Base-by-base conservation (phyloP, 2,329 filamentous ascomycete species). In the Fusarium nelsonii region DNA sequence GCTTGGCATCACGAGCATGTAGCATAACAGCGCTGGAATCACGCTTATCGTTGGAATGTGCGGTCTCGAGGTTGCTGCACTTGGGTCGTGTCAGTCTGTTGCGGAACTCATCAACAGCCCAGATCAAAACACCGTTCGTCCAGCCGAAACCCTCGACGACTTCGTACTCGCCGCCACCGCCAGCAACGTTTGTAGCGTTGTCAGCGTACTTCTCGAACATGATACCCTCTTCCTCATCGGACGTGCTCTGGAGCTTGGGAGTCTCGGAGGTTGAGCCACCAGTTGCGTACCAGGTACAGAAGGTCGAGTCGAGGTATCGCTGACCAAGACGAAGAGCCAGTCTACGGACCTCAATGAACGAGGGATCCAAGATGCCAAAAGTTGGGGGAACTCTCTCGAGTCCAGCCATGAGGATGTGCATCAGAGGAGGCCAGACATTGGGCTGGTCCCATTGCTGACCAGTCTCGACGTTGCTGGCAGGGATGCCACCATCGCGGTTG, bases 191-290 rank as follows among this genome's bases (percentile, higher is more conserved):
- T 45, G 84, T 88, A 9, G 85, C 78, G 58, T 85, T 85, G 69
- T 90, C 87, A 14, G 81, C 82, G 74, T 91, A 91, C 81, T 91
- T 91, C 76, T 92, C 90, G 74, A 91, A 92, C 82, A 92, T 91
- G 75, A 86, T 87, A 23, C 90, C 90, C 9, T 78, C 78, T 20
- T 82, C 78, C 8, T 80, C 71, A 2, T 80, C 72, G 0, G 77
- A 73, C 1, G 86, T 75, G 1, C 85, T 85, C 16, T 77, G 75
- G 55, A 89, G 80, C 75, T 82, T 84, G 32, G 84, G 85, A 41
- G 81, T 83, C 65, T 81, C 78, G 12, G 81, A 80, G 0, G 88
- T 91, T 4, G 84, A 83, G 5, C 89, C 90, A 23, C 90, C 90
- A 0, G 90, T 91, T 8, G 87, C 87, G 60, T 85, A 87, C 90